Base-by-base conservation (phyloP, 1,139 yeast species). In the Taphrina confusa region DNA sequence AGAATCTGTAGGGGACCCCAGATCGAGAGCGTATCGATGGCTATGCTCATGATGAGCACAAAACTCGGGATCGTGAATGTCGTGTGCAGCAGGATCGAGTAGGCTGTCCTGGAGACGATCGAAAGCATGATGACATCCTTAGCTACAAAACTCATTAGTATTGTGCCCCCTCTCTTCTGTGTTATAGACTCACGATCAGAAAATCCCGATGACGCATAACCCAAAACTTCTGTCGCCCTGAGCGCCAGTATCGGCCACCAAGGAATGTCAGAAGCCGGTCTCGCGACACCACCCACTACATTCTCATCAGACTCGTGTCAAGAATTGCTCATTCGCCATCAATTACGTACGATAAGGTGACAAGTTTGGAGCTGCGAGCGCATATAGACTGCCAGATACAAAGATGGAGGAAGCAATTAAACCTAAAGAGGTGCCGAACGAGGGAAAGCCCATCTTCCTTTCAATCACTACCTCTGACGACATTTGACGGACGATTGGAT, bases 211-310 rank as follows among this genome's bases (percentile, higher is more conserved):
- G 34, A 36, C 5, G 56, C 44, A 18, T 37, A 36, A 11, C 45
- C 44, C 20, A 50, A 14, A 6, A 37, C 45, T 18, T 50, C 45
- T 9, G 27, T 20, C 5, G 42, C 42, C 8, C 52, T 22, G 12
- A 25, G 28, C 8, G 45, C 27, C 6, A 37, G 25, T 8, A 37
- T 37, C 11, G 45, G 16, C 56, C 33, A 23, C 45, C 45, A 50
- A 9, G 56, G 45, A 11, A 50, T 39, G 12, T 37, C 47, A 12
- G 36, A 46, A 14, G 37, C 27, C 16, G 57, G 57, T 27, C 57
- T 8, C 25, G 36, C 40, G 20, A 51, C 30, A 11, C 37, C 46
- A 6, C 30, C 57, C 25, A 51, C 57, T 51, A 40, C 27, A 12
- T 22, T 20, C 33, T 27, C 50, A 14, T 5, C 20, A 36, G 14